phyloP scores from a whole-genome alignment of 179 eudicot genomes.

The Beta lomatogona region DNA sequence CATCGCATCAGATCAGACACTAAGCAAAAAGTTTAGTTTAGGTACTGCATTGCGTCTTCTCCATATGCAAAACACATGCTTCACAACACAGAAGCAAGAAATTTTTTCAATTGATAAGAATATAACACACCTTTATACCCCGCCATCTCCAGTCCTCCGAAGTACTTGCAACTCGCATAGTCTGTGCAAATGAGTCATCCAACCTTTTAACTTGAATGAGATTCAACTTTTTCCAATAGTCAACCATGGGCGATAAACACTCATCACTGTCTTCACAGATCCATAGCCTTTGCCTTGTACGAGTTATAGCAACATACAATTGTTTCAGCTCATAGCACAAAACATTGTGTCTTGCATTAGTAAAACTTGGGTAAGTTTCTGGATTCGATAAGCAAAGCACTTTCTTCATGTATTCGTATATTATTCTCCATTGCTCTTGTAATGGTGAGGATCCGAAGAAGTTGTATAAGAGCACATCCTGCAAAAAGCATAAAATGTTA shows the following conservation, averaged over 20 bases:
- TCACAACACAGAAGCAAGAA: neutral
- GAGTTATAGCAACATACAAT: slow-evolving; percentile 75
- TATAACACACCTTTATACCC: slow-evolving; percentile 56
- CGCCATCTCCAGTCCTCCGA: slow-evolving; percentile 63
- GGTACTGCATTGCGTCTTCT: neutral
- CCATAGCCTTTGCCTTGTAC: slow-evolving; percentile 80
- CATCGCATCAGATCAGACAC: no score
- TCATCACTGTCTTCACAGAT: slow-evolving; percentile 62
- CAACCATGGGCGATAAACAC: slow-evolving; percentile 63
- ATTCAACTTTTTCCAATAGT: slow-evolving; percentile 63
- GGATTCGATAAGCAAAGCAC: neutral
- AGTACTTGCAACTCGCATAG: slow-evolving; percentile 69
- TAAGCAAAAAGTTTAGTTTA: neutral
- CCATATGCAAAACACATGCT: neutral
- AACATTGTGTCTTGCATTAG: slow-evolving; percentile 42
- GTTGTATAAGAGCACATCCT: slow-evolving; percentile 79
- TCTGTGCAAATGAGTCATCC: slow-evolving; percentile 63
- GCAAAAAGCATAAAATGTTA: neutral
- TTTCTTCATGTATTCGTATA: slow-evolving; percentile 58
- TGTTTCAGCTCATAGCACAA: slow-evolving; percentile 80
- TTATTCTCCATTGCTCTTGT: slow-evolving; percentile 67
- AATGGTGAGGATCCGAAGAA: slow-evolving; percentile 76
- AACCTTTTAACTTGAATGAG: slow-evolving; percentile 56
- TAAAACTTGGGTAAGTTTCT: slow-evolving; percentile 49
- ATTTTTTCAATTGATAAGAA: neutral